Conservation (phyloP, 2,329 filamentous ascomycete genomes). For the Scedosporium aurantiacum region DNA sequence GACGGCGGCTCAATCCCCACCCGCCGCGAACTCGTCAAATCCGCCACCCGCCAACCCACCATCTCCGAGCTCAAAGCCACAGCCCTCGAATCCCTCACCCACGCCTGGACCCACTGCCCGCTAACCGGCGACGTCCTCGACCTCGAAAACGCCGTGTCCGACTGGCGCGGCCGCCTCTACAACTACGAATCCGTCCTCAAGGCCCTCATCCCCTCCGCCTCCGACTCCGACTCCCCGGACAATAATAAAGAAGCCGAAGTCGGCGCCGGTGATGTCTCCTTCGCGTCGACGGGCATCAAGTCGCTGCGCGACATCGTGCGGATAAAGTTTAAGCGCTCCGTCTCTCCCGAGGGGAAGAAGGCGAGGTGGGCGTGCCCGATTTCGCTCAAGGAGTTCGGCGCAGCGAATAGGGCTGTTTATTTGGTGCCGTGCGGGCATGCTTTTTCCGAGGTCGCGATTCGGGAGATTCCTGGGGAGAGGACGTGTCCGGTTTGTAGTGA, state of each 20-base stretch:
- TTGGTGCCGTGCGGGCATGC: constrained; percentile 91
- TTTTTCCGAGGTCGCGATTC: constrained; percentile 77
- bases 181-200: constrained; percentile 84
- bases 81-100: constrained; percentile 70
- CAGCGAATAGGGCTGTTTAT: constrained; percentile 71
- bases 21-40: constrained; percentile 89
- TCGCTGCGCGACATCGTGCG: constrained; percentile 79
- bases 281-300: constrained; percentile 52
- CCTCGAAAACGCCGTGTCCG: constrained; percentile 64
- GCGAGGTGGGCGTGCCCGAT: constrained; percentile 70
- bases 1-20: constrained; percentile 95
- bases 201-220: constrained; percentile 35
- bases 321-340: constrained; percentile 56
- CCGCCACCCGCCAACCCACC: constrained; percentile 73
- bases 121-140: constrained; percentile 69
- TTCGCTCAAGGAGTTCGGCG: constrained; percentile 75
- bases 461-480: constrained; percentile 55
- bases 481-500: constrained; percentile 64
- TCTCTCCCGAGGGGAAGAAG: constrained; percentile 25
- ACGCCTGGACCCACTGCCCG: constrained; percentile 80
- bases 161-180: constrained; percentile 75
- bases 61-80: constrained; percentile 82
- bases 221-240: constrained; percentile 27
- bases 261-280: constrained; percentile 17
- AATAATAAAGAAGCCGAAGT: constrained; percentile 30